Conservation (phyloP, 1,284 basidiomycete species). For the Melanopsichium pennsylvanicum region DNA sequence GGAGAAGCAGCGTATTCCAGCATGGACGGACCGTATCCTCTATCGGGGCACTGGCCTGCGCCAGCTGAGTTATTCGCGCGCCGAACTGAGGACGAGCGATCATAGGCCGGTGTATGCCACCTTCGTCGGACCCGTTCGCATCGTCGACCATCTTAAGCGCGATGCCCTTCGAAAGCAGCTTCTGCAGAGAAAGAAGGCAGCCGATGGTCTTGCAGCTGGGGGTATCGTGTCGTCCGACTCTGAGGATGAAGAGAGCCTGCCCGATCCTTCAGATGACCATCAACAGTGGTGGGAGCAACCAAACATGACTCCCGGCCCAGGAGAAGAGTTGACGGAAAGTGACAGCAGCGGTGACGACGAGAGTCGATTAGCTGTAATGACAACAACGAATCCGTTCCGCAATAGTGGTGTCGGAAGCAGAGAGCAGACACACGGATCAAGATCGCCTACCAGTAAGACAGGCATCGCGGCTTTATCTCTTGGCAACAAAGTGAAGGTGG, state of each 20-base stretch:
- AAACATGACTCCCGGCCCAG: background rate
- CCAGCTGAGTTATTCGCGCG: slow-evolving; percentile 70
- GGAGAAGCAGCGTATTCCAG: slow-evolving; percentile 94
- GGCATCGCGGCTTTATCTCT: background rate
- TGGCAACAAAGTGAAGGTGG: background rate
- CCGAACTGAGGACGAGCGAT: slow-evolving; percentile 87
- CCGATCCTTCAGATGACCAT: slow-evolving; percentile 41
- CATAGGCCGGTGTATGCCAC: slow-evolving; percentile 92
- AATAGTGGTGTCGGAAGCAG: background rate
- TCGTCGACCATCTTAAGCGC: slow-evolving; percentile 80
- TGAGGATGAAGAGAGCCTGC: slow-evolving; percentile 22
- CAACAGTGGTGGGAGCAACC: slow-evolving; percentile 43
- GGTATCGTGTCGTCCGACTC: slow-evolving; percentile 16
- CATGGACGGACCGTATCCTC: slow-evolving; percentile 82
- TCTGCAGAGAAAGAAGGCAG: slow-evolving; percentile 28
- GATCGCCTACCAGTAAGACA: slow-evolving; percentile 2
- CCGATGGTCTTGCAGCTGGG: slow-evolving; percentile 13
- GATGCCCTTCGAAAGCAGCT: slow-evolving; percentile 75
- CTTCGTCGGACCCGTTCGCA: slow-evolving; percentile 79
- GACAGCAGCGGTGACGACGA: slow-evolving; percentile 14
- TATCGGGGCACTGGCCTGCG: slow-evolving; percentile 70
- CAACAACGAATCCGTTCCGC: slow-evolving; percentile 16
- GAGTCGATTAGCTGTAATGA: background rate
- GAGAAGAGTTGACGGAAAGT: slow-evolving; percentile 4
- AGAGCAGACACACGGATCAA: background rate